These are phyloP conservation scores for Citeromyces hawaiiensis DNA, from an alignment of 1,139 yeast species.

Conservation along the genomic window DNA sequence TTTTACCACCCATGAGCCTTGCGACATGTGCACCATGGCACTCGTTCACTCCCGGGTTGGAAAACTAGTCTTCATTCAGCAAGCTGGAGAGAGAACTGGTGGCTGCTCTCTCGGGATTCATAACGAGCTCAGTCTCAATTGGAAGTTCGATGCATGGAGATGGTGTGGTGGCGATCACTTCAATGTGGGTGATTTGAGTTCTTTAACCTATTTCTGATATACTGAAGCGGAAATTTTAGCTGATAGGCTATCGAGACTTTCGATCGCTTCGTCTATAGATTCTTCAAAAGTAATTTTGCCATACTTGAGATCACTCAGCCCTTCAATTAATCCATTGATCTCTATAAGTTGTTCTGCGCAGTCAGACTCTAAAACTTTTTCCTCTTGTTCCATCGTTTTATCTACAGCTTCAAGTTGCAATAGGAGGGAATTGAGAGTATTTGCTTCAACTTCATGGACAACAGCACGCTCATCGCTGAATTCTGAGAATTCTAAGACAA, in stretches of 20 bases:
- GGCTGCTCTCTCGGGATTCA: conserved; percentile 69
- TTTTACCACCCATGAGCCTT: conserved; percentile 90
- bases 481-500: neutral
- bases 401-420: conserved; percentile 9
- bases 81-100: conserved; percentile 31
- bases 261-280: conserved; percentile 9
- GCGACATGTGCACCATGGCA: conserved; percentile 97
- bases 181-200: conserved; percentile 12
- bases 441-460: conserved; percentile 1
- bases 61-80: conserved; percentile 46
- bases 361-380: conserved; percentile 5
- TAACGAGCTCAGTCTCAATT: conserved; percentile 56
- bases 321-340: conserved; percentile 9
- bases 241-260: conserved; percentile 5
- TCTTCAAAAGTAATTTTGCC: conserved; percentile 11
- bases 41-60: conserved; percentile 79
- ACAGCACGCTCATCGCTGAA: neutral
- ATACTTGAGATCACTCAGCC: conserved; percentile 10
- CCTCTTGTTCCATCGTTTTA: conserved; percentile 9
- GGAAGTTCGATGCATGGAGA: conserved; percentile 70
- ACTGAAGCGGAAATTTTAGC: neutral
- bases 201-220: conserved; percentile 10
- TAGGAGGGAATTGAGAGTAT: conserved; percentile 6
- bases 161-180: conserved; percentile 28
- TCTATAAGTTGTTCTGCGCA: conserved; percentile 9